Percentiles rank a stretch among this genome's conserved stretches.
Conservation (phyloP, 352 stramenopile species). For the Achlya hypogyna region DNA sequence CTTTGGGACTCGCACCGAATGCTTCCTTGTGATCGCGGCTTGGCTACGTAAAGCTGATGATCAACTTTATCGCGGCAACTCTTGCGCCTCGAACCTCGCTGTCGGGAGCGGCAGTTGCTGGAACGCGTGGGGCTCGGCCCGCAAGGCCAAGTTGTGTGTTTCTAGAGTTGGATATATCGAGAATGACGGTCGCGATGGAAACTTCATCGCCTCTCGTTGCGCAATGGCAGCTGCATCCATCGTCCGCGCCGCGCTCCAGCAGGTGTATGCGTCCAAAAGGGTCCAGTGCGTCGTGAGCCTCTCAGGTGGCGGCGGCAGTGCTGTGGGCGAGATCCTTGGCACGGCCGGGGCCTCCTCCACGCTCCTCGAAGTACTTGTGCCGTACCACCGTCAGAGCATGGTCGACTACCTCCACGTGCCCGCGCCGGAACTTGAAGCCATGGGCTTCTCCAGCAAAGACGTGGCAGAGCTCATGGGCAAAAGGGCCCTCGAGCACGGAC, state of each 20-base stretch:
- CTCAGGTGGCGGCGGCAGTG: slow-evolving; percentile 11
- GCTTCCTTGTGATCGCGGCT: no score
- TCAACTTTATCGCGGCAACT: no score
- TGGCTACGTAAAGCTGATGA: no score
- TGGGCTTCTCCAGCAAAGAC: slow-evolving; percentile 13
- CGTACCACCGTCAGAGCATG: slow-evolving; percentile 18
- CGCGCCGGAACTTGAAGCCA: background rate
- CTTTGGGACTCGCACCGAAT: no score
- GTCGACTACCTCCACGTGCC: slow-evolving; percentile 7
- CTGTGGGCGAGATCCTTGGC: slow-evolving; percentile 6
- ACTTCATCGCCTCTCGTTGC: no score
- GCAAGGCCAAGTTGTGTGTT: no score
- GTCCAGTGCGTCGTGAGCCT: slow-evolving; percentile 16
- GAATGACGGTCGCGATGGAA: background rate
- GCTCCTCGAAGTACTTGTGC: slow-evolving; percentile 8
- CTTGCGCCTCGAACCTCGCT: no score
- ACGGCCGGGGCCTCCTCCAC: slow-evolving; percentile 13
- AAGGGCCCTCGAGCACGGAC: slow-evolving; percentile 5
- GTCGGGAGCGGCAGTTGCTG: no score
- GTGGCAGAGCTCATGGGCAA: slow-evolving; percentile 18
- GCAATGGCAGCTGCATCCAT: background rate
- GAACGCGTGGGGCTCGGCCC: no score
- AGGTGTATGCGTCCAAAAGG: slow-evolving; percentile 16
- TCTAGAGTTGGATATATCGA: no score
- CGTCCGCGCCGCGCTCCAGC: background rate